Evolutionary conservation across 2,329 filamentous ascomycete genomes (phyloP), one percentile per base, ranked within the genome.

Genomic region (Apiospora rasikravindrae): DNA sequence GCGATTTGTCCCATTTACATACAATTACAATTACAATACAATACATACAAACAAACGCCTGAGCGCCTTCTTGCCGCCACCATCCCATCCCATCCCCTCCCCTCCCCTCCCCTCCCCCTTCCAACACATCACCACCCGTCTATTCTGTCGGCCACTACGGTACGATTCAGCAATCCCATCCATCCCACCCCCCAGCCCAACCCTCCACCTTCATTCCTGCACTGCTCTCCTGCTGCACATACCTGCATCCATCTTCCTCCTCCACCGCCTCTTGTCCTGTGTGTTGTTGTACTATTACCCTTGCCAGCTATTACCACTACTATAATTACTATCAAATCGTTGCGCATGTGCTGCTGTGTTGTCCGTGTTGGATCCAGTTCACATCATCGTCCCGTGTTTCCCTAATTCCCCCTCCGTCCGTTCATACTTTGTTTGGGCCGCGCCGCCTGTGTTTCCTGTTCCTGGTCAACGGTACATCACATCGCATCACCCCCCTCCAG

Each of bases 211-310:
- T 53, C 45, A 37, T 40, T 69, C 68, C 47, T 53, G 68, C 68
- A 69, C 37, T 49, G 33, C 33, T 42, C 33, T 44, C 33, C 47
- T 37, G 44, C 45, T 45, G 33, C 47, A 69, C 67, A 40, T 49
- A 51, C 47, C 29, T 24, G n/a, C 47, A 57, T 57, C 68, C 37
- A 19, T 19, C 29, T 61, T 45, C 29, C 47, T 47, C 45, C 57
- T 64, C 68, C 68, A 51, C 68, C 42, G 45, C 68, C 68, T 51
- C 33, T 37, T 64, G 57, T 40, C 24, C 26, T 69, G 67, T 69
- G 67, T 49, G 67, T 69, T 69, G 67, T 69, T 57, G 26, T 69
- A 51, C 22, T 69, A 40, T 47, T 53, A 57, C 68, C 66, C 37
- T 67, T 67, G 42, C 64, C 64, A 57, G 40, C 33, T 69, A 24